Evolutionary conservation across 345 rosid genomes (phyloP).

Genomic region (Aquilaria sinensis): DNA sequence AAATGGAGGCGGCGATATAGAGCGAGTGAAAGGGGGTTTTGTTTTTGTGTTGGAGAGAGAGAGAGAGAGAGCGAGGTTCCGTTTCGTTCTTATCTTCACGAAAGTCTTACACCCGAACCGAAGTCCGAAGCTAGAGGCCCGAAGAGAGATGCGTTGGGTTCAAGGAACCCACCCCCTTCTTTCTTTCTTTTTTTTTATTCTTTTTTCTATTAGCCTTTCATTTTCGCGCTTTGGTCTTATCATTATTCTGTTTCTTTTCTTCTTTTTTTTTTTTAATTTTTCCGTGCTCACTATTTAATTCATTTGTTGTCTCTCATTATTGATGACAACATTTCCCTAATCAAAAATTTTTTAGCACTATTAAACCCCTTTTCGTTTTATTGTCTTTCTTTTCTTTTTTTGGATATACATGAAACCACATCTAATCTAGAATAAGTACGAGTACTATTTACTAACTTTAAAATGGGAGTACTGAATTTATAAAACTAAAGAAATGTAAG

Average conservation of each 20-base stretch:
- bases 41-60: conserved; percentile 6
- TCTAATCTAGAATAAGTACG: too few relatives aligned
- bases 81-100: conserved; percentile 62
- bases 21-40: conserved; percentile 11
- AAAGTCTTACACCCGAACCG: conserved; percentile 35
- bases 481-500: too few relatives aligned
- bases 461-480: too few relatives aligned
- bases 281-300: not conserved
- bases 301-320: conserved; percentile 8
- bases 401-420: too few relatives aligned
- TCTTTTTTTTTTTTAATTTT: not conserved
- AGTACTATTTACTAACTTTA: too few relatives aligned
- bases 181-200: conserved; percentile 21
- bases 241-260: conserved; percentile 5
- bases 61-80: conserved; percentile 11
- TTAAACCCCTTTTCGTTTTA: too few relatives aligned
- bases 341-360: too few relatives aligned
- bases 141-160: conserved; percentile 37
- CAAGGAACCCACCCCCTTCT: conserved; percentile 50
- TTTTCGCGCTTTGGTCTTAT: conserved; percentile 32
- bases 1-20: conserved; percentile 19
- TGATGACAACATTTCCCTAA: not conserved
- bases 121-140: conserved; percentile 30
- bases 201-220: conserved; percentile 25
- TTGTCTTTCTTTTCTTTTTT: too few relatives aligned